These are phyloP conservation scores for Hypoxylon intermedium DNA, from an alignment of 495 filamentous ascomycete species.

Conservation along the genomic window DNA sequence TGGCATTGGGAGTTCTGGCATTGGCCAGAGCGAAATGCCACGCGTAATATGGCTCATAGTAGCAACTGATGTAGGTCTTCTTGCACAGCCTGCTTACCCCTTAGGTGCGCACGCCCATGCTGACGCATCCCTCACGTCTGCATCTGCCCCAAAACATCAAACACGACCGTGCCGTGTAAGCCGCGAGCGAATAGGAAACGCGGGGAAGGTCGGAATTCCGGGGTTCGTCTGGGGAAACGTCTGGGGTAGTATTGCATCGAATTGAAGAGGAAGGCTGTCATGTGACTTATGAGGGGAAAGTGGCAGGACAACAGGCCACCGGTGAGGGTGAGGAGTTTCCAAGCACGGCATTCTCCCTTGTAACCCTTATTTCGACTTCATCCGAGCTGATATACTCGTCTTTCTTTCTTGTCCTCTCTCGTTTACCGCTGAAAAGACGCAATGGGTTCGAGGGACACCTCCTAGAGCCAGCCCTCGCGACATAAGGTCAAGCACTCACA, in stretches of 20 bases:
- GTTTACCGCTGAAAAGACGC: constrained; percentile 2
- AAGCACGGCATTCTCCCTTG: constrained; percentile 14
- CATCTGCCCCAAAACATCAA: constrained; percentile 71
- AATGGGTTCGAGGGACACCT: background rate
- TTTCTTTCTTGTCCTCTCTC: constrained; percentile 1
- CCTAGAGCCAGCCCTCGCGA: background rate
- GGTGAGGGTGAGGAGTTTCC: constrained; percentile 3
- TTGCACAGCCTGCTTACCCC: constrained; percentile 16
- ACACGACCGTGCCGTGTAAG: constrained; percentile 51
- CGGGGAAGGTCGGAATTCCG: constrained; percentile 31
- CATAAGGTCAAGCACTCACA: background rate
- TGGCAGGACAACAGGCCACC: constrained; percentile 13
- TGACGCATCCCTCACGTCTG: constrained; percentile 46
- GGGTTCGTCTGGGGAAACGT: constrained; percentile 25
- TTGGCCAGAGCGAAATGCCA: background rate
- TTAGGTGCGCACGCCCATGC: constrained; percentile 1
- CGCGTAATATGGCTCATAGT: background rate
- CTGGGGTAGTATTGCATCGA: constrained; percentile 33
- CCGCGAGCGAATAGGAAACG: constrained; percentile 49
- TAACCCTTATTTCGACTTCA: constrained; percentile 32
- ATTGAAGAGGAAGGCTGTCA: constrained; percentile 39
- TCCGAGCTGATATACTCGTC: background rate
- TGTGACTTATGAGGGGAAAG: constrained; percentile 35
- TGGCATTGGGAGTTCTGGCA: no score
- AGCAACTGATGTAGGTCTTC: background rate